Conservation (phyloP, 768 basidiomycete genomes). For the Amanita rimosa region DNA sequence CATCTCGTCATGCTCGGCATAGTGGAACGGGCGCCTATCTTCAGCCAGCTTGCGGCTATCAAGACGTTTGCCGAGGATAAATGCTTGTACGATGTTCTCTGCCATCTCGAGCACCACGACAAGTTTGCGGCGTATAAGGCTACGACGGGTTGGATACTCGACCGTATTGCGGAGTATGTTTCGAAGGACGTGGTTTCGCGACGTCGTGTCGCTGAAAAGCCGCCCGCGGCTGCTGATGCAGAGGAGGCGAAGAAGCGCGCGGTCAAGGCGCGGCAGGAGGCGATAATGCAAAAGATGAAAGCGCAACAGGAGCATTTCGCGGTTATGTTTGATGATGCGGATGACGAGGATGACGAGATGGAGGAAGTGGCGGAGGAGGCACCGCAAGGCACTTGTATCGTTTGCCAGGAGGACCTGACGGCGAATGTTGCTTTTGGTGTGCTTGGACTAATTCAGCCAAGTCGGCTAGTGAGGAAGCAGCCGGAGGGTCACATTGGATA, state of each 20-base stretch:
- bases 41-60: slow-evolving; percentile 45
- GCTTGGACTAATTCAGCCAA: slow-evolving; percentile 82
- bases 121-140: slow-evolving; percentile 62
- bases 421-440: slow-evolving; percentile 66
- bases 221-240: slow-evolving; percentile 29
- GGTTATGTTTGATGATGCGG: slow-evolving; percentile 65
- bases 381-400: slow-evolving; percentile 90
- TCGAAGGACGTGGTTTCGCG: slow-evolving; percentile 44
- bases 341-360: slow-evolving; percentile 56
- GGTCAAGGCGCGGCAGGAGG: slow-evolving; percentile 83
- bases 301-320: slow-evolving; percentile 84
- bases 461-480: slow-evolving; percentile 69
- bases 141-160: slow-evolving; percentile 69
- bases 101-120: slow-evolving; percentile 67
- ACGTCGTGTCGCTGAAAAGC: slow-evolving; percentile 29
- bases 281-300: slow-evolving; percentile 94
- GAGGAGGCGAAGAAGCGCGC: slow-evolving; percentile 73
- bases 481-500: slow-evolving; percentile 54
- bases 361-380: slow-evolving; percentile 35
- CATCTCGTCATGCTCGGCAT: slow-evolving; percentile 81
- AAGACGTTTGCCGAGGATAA: slow-evolving; percentile 48
- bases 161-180: slow-evolving; percentile 41
- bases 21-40: slow-evolving; percentile 53
- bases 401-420: slow-evolving; percentile 92
- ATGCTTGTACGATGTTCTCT: slow-evolving; percentile 62